Percentiles rank a stretch among this genome's conserved stretches.
These are phyloP conservation scores for Trametes elegans DNA, from an alignment of 768 basidiomycete genomes.

Conservation along the genomic window DNA sequence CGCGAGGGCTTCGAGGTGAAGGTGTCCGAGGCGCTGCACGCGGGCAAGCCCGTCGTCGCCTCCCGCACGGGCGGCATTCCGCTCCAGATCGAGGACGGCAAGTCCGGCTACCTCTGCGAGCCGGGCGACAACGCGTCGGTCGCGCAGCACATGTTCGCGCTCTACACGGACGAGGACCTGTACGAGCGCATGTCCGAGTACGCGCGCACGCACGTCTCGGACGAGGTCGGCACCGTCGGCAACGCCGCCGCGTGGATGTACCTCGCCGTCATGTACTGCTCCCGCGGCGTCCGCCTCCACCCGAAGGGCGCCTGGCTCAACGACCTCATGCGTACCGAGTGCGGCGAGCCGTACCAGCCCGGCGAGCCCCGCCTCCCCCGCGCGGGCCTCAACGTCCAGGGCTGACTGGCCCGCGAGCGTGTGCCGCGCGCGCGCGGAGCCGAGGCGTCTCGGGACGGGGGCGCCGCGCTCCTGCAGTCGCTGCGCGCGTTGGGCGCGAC, in stretches of 20 bases:
- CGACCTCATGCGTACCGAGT: constrained; percentile 75
- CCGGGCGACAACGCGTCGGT: constrained; percentile 75
- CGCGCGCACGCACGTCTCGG: constrained; percentile 73
- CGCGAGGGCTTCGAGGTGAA: constrained; percentile 98
- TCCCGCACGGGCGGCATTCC: constrained; percentile 90
- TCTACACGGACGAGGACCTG: constrained; percentile 71
- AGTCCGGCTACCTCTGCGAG: constrained; percentile 83
- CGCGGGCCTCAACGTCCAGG: constrained; percentile 53
- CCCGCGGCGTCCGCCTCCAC: constrained; percentile 71
- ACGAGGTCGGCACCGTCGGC: constrained; percentile 83
- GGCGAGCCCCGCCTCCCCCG: constrained; percentile 77
- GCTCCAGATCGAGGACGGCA: constrained; percentile 83
- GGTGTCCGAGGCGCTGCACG: constrained; percentile 92
- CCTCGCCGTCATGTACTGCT: constrained; percentile 74
- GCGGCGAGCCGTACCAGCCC: constrained; percentile 61
- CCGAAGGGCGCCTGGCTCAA: constrained; percentile 86
- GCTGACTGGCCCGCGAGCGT: constrained; percentile 29
- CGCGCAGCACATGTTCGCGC: constrained; percentile 70
- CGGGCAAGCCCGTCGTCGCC: constrained; percentile 84
- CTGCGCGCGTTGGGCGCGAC: background rate
- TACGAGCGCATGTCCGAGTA: constrained; percentile 39
- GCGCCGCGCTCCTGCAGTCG: background rate
- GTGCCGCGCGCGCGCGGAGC: background rate
- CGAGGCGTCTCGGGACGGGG: background rate
- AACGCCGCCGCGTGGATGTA: constrained; percentile 68